Base-by-base conservation (phyloP, 1,284 basidiomycete genomes). In the Trametes versicolor region DNA sequence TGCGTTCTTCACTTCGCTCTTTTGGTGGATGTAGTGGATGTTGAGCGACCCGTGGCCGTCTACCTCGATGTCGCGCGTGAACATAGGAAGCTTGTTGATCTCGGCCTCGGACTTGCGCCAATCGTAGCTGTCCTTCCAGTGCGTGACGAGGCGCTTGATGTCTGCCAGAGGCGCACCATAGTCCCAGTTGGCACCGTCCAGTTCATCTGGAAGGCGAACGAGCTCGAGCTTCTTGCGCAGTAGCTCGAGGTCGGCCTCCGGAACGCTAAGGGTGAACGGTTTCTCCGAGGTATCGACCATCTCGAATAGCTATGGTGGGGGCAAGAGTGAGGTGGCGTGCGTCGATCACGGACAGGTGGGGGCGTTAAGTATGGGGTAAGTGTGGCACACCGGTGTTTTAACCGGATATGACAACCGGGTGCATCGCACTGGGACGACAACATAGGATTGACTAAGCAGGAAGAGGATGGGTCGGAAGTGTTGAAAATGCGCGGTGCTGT, bases 21-120 rank as follows among this genome's bases (percentile, higher is more conserved):
- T 75, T 64, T 81, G 67, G 65, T 85, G 82, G 1, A 83, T 68
- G 56, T 83, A 84, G 64, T 85, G 83, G 9, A 83, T 76, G 55
- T 80, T 78, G 54, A 84, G 69, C 3, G 71, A 65, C 0, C 76
- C 80, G 50, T 79, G 79, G 8, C 68, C 74, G 0, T 79, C 76
- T 0, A 84, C 75, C 4, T 74, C 65, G 50, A 83, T 76, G 56
- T 80, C 75, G n/a, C 75, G 71, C 1, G 80, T 85, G 70, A 80
- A 84, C 76, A 81, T 81, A 19, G 83, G 81, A 0, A 85, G 58
- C 32, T 74, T 68, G 62, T 84, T 84, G 59, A 85, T 70, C 7
- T 69, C 67, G 0, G 68, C 72, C 54, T 84, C 83, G n/a, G 77
- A 70, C 27, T 69, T 73, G 54, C 79, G 76, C 83, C 84, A 85